Evolutionary conservation across 2,329 filamentous ascomycete genomes (phyloP).

Genomic region (Coniosporium tulheliwenetii): DNA sequence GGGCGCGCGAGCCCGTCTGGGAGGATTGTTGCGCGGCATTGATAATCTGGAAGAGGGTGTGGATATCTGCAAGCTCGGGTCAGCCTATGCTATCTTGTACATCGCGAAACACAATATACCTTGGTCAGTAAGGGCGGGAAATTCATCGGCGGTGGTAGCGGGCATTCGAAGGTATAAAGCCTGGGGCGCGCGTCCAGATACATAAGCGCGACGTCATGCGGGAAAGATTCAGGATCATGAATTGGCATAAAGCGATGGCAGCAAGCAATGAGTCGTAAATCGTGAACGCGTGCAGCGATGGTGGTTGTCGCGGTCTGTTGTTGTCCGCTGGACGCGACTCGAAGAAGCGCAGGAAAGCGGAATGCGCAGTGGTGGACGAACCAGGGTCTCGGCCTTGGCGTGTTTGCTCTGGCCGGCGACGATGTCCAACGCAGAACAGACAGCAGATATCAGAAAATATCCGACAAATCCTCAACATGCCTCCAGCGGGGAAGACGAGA

Average conservation of each 20-base stretch:
- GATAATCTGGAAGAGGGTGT: constrained; percentile 63
- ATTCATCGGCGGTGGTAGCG: constrained; percentile 21
- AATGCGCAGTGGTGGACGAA: no score
- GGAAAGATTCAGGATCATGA: background rate
- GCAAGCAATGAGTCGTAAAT: no score
- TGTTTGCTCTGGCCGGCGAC: no score
- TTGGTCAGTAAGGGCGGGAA: constrained; percentile 23
- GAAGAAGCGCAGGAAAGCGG: no score
- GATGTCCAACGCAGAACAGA: no score
- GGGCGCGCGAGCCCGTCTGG: constrained; percentile 47
- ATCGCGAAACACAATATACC: constrained; percentile 12
- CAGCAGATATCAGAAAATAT: no score
- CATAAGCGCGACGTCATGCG: constrained; percentile 16
- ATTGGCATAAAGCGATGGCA: background rate
- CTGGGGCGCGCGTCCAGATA: constrained; percentile 22
- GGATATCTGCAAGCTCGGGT: constrained; percentile 45
- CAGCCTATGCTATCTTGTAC: background rate
- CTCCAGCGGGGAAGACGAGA: constrained; percentile 29
- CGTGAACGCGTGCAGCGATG: no score
- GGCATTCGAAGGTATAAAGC: constrained; percentile 24
- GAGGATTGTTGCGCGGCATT: constrained; percentile 52
- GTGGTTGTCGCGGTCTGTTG: no score
- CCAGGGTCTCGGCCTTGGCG: no score
- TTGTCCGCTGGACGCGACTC: no score
- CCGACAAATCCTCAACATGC: no score